phyloP scores from a whole-genome alignment of 1,284 basidiomycete genomes.

The Cryptococcus sp. region DNA sequence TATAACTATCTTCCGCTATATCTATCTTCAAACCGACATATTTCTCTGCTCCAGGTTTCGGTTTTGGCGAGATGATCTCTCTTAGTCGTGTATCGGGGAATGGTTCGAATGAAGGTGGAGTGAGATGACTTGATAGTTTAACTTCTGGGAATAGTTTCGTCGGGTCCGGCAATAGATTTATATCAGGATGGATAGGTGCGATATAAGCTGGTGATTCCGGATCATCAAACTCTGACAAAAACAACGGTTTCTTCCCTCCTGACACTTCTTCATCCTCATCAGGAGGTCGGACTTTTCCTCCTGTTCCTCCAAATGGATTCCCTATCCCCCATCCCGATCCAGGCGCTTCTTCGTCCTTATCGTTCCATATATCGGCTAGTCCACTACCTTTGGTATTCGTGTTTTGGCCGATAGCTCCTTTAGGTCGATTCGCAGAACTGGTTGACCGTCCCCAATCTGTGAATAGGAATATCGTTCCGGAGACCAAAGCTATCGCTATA shows the following conservation, averaged over 20 bases:
- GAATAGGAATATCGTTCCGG: not conserved
- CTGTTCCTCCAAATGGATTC: not conserved
- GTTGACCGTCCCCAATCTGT: not conserved
- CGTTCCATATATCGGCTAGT: not conserved
- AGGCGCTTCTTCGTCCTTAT: not conserved
- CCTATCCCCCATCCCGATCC: not conserved
- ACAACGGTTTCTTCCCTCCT: not conserved
- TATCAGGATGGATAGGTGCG: slow-evolving; percentile 32
- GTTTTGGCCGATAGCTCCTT: not conserved
- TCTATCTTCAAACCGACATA: not conserved
- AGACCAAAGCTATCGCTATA: not conserved
- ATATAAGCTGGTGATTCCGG: slow-evolving; percentile 6
- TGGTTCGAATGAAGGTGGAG: slow-evolving; percentile 8
- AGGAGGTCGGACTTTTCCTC: not conserved
- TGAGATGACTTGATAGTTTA: slow-evolving; percentile 12
- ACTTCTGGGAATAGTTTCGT: slow-evolving; percentile 33
- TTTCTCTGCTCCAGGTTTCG: not conserved
- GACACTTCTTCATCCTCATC: not conserved
- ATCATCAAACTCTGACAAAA: no score
- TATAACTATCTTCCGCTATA: slow-evolving; percentile 20
- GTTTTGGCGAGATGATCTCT: slow-evolving; percentile 24
- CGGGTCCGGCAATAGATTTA: slow-evolving; percentile 19
- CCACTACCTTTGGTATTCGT: not conserved
- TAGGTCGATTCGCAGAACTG: no score
- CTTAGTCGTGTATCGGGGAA: slow-evolving; percentile 27